Conservation (phyloP, 331 rosid species). For the Phaseolus coccineus region DNA sequence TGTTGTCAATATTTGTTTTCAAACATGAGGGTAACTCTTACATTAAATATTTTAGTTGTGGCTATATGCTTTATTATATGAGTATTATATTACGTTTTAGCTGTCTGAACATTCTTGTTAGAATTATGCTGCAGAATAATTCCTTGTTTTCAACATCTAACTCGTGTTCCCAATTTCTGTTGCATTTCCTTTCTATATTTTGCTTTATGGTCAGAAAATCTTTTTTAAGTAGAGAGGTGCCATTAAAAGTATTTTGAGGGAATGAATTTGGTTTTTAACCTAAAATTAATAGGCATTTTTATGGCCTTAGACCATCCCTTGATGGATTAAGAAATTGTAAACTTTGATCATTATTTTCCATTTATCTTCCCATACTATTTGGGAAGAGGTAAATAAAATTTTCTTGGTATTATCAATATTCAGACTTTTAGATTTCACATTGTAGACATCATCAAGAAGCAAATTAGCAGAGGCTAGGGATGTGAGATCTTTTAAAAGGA, state of each 20-base stretch:
- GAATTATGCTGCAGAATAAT: conserved; percentile 20
- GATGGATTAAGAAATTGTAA: conserved; percentile 11
- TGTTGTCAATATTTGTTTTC: not conserved
- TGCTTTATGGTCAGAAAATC: conserved; percentile 12
- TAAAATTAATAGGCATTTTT: not conserved
- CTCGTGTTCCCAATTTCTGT: conserved; percentile 14
- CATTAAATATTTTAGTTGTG: not conserved
- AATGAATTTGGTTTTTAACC: conserved; percentile 17
- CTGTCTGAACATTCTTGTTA: conserved; percentile 11
- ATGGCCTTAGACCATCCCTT: not conserved
- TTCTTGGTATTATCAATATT: conserved; percentile 13
- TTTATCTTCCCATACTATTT: conserved; percentile 1
- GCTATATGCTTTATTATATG: conserved; percentile 4
- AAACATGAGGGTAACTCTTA: not conserved
- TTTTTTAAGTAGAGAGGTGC: not conserved
- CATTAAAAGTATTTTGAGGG: conserved; percentile 2
- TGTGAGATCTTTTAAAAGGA: conserved; percentile 32
- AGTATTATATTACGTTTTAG: conserved; percentile 17
- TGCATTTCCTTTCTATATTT: conserved; percentile 7
- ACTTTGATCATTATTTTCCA: not conserved
- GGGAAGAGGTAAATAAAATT: not conserved
- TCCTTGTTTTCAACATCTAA: not conserved
- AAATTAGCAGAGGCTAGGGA: conserved; percentile 44
- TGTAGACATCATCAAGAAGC: conserved; percentile 45
- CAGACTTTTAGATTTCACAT: not conserved